Base-by-base conservation (phyloP, 202 grass and related monocot species). In the Setaria italica region DNA sequence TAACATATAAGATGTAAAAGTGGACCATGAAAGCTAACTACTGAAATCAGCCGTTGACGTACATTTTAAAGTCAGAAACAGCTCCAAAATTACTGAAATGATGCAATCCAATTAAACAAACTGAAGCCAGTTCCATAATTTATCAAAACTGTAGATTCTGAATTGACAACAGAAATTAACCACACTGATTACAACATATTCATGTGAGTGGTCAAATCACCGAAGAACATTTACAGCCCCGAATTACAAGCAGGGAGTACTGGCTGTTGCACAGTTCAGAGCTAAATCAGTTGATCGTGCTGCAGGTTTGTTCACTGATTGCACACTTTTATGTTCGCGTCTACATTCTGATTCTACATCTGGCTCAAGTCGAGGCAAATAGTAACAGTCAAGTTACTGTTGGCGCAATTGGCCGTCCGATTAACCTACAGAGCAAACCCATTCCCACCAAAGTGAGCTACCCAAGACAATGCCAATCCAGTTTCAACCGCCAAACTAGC, bases 401-500 rank as follows among this genome's bases (percentile, higher is more conserved):
- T 9, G 8, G 14, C 1, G 21, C 3, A 2, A 73, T 12, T 42
- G n/a, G 25, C 60, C 42, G 73, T 66, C 35, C 20, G 62, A 82
- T 48, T 46, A 77, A 48, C 15, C 41, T 25, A 59, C 32, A 41
- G 16, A 63, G 37, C 58, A 16, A 63, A 15, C 9, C 17, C 63
- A 69, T 29, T 15, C 42, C 21, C 20, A 73, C 50, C 47, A 34
- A 68, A 62, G 4, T 41, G n/a, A 59, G 37, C 50, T 11, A 39
- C 33, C 11, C 42, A 67, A 70, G 45, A 54, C 55, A 69, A 53
- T 70, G 72, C 72, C 50, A 75, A 33, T 56, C 32, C 49, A 29
- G 37, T 43, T 60, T 67, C 73, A 88, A n/a, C 62, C 35, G 74
- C 17, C 6, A 80, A 84, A 60, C 2, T 58, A 78, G 35, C 30